Percentiles rank a stretch among this genome's conserved stretches.
These are phyloP conservation scores for Trichoderma sp. DNA, from an alignment of 2,329 filamentous ascomycete genomes.

Conservation along the genomic window DNA sequence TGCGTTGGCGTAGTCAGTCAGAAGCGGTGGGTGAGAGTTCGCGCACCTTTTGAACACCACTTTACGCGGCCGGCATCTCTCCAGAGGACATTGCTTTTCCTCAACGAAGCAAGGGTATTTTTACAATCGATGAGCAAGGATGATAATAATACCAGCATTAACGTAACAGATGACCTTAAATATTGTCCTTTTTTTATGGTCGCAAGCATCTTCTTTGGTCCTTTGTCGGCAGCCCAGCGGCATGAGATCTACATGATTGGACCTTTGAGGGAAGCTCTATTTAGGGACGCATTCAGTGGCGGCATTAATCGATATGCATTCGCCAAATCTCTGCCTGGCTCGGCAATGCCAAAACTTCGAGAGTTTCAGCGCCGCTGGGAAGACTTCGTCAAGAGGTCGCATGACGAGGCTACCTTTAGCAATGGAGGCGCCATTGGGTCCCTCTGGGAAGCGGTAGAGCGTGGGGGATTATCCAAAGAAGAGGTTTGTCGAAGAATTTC, in stretches of 20 bases:
- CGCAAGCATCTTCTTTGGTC: slow-evolving; percentile 16
- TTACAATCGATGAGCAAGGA: background rate
- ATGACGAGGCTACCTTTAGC: background rate
- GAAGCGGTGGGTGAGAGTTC: slow-evolving; percentile 6
- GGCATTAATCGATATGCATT: slow-evolving; percentile 6
- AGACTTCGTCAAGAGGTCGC: background rate
- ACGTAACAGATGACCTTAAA: slow-evolving; percentile 11
- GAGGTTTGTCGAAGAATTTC: background rate
- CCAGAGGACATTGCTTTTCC: background rate
- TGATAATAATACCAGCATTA: background rate
- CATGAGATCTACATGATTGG: background rate
- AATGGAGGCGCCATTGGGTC: background rate
- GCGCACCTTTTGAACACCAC: slow-evolving; percentile 13
- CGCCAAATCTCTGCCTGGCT: background rate
- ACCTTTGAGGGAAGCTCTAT: background rate
- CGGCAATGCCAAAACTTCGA: background rate
- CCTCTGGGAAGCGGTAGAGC: background rate
- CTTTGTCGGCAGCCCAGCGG: background rate
- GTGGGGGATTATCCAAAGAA: background rate
- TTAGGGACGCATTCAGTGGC: background rate
- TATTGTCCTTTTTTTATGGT: slow-evolving; percentile 15
- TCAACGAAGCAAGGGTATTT: background rate
- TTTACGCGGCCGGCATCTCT: slow-evolving; percentile 7
- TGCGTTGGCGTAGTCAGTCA: slow-evolving; percentile 17
- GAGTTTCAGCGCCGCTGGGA: background rate